Conservation (phyloP, 805 yeast species). For the Starmerella potacharoeniae region DNA sequence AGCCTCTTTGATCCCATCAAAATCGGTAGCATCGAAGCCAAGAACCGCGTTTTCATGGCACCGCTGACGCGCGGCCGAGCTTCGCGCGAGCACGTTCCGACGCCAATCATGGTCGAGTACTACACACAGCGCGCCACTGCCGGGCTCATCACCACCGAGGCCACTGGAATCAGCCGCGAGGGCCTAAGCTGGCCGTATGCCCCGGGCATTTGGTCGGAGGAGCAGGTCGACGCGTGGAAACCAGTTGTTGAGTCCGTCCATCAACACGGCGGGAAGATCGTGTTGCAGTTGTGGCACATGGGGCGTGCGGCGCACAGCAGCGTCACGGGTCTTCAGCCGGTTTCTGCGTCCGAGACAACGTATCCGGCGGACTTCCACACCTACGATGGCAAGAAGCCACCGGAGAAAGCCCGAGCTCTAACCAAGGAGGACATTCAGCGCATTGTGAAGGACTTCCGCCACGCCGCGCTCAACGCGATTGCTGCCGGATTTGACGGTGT, state of each 20-base stretch:
- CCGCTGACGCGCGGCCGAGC: conserved; percentile 41
- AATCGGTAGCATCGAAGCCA: conserved; percentile 27
- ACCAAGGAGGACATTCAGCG: conserved; percentile 36
- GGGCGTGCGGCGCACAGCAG: conserved; percentile 13
- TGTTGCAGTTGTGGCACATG: conserved; percentile 20
- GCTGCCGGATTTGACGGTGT: neutral
- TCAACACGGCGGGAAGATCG: conserved; percentile 22
- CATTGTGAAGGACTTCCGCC: conserved; percentile 36
- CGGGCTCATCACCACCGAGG: conserved; percentile 44
- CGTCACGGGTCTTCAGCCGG: conserved; percentile 13
- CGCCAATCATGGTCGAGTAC: conserved; percentile 39
- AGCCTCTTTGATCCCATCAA: conserved; percentile 28
- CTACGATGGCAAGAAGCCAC: conserved; percentile 18
- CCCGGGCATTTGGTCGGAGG: conserved; percentile 26
- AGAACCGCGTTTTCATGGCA: conserved; percentile 36
- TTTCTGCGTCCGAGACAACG: conserved; percentile 4
- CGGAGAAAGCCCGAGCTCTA: conserved; percentile 29
- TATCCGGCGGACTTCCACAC: conserved; percentile 6
- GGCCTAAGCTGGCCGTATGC: conserved; percentile 33
- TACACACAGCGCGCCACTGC: conserved; percentile 44
- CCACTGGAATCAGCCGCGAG: conserved; percentile 37
- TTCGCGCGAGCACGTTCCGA: conserved; percentile 30
- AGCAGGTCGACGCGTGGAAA: conserved; percentile 29
- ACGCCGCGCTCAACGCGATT: conserved; percentile 37
- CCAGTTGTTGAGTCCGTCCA: conserved; percentile 27